phyloP scores from a whole-genome alignment of 352 stramenopile genomes.

The Phytophthora citrophthora region DNA sequence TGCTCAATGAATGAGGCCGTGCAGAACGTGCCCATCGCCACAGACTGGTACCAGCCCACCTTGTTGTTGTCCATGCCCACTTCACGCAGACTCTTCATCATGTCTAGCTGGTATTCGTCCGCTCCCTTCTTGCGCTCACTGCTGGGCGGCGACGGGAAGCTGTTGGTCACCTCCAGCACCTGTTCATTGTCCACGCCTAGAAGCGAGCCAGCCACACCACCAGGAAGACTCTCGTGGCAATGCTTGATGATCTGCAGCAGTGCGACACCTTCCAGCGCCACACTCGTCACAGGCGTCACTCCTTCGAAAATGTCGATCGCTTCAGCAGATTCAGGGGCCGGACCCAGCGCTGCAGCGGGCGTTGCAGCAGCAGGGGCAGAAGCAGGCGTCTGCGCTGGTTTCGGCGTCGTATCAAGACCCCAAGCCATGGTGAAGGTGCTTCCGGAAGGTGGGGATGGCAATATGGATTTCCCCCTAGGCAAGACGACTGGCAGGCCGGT shows the following conservation, averaged over 20 bases:
- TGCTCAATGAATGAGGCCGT: conserved; percentile 94
- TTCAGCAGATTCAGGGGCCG: conserved; percentile 41
- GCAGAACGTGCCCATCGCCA: conserved; percentile 97
- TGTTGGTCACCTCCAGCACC: conserved; percentile 97
- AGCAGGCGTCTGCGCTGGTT: conserved; percentile 27
- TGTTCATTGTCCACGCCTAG: conserved; percentile 94
- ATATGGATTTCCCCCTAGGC: conserved; percentile 28
- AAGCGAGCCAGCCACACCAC: conserved; percentile 95
- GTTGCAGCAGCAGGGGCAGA: conserved; percentile 13
- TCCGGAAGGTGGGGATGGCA: conserved; percentile 15
- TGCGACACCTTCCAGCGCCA: conserved; percentile 84
- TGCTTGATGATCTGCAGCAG: conserved; percentile 98
- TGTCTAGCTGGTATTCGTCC: conserved; percentile 98
- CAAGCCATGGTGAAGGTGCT: conserved; percentile 56
- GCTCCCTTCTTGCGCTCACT: conserved; percentile 81
- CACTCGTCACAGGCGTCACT: conserved; percentile 64
- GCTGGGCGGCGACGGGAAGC: conserved; percentile 94
- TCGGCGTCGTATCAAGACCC: conserved; percentile 57
- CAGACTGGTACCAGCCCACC: conserved; percentile 98
- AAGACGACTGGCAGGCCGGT: conserved; percentile 54
- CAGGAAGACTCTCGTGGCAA: conserved; percentile 95
- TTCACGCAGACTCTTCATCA: conserved; percentile 99
- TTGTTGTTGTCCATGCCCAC: conserved; percentile 99
- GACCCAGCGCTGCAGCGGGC: conserved; percentile 15
- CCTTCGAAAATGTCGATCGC: conserved; percentile 77